These are phyloP conservation scores for Globisporangium parvum DNA, from an alignment of 352 stramenopile genomes.

Conservation along the genomic window DNA sequence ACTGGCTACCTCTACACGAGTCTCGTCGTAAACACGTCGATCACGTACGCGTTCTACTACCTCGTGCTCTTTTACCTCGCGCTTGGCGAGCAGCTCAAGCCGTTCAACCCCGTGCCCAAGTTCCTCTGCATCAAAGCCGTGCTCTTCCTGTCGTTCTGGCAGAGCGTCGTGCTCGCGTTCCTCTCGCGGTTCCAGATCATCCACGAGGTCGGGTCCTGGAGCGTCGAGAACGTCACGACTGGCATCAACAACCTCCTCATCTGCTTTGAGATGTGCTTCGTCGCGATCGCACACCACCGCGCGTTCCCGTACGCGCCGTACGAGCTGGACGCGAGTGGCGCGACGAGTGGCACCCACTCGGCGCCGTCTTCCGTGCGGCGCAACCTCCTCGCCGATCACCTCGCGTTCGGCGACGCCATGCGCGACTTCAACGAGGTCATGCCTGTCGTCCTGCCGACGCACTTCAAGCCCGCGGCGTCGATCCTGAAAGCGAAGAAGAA, in stretches of 20 bases:
- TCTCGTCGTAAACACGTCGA: constrained; percentile 93
- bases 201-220: constrained; percentile 90
- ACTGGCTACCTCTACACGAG: constrained; percentile 91
- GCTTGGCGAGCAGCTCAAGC: constrained; percentile 83
- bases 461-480: constrained; percentile 67
- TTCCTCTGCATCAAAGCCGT: constrained; percentile 99
- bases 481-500: constrained; percentile 60
- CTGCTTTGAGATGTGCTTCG: constrained; percentile 98
- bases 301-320: constrained; percentile 93
- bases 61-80: constrained; percentile 97
- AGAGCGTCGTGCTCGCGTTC: constrained; percentile 90
- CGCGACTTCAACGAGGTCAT: constrained; percentile 91
- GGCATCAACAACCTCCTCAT: constrained; percentile 98
- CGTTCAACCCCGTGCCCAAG: constrained; percentile 95
- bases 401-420: constrained; percentile 92
- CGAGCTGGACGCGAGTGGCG: constrained; percentile 2
- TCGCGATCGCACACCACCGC: constrained; percentile 94
- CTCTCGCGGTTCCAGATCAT: constrained; percentile 88
- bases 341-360: neutral
- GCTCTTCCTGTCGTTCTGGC: constrained; percentile 99
- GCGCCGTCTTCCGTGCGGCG: constrained; percentile 35
- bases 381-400: constrained; percentile 87
- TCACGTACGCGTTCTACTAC: constrained; percentile 97
- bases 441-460: constrained; percentile 76
- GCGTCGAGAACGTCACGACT: constrained; percentile 93